These are phyloP conservation scores for Penicillium ochrochloron DNA, from an alignment of 495 filamentous ascomycete species.

Conservation along the genomic window DNA sequence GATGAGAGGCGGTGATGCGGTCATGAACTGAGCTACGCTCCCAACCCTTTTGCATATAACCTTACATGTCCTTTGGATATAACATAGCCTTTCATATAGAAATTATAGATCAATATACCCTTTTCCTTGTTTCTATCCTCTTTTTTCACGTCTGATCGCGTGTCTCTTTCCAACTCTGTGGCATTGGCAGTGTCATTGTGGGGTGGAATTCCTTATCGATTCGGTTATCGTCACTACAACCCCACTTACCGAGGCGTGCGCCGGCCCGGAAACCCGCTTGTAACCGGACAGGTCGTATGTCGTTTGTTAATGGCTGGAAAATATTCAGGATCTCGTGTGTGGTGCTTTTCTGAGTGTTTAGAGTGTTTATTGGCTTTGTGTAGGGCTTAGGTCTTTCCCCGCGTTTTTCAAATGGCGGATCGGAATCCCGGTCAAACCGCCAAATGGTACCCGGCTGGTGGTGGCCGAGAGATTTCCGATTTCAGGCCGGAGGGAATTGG, in stretches of 20 bases:
- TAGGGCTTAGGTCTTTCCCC: conserved; percentile 4
- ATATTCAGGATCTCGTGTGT: not conserved
- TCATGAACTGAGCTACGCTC: conserved; percentile 16
- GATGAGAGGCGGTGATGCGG: conserved; percentile 23
- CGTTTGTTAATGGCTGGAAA: not conserved
- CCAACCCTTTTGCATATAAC: conserved; percentile 10
- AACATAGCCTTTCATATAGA: conserved; percentile 14
- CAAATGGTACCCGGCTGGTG: not conserved
- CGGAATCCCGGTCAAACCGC: not conserved
- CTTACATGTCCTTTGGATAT: conserved; percentile 1
- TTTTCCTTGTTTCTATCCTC: conserved; percentile 11
- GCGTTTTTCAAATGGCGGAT: not conserved
- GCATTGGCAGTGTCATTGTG: not conserved
- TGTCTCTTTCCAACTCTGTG: not conserved
- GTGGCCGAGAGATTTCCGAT: not conserved
- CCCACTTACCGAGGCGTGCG: conserved; percentile 6
- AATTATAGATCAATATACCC: conserved; percentile 39
- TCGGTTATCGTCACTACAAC: conserved; percentile 7
- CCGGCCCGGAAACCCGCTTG: conserved; percentile 10
- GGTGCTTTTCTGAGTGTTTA: not conserved
- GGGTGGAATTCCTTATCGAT: not conserved
- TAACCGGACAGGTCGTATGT: not conserved
- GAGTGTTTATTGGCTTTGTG: not conserved
- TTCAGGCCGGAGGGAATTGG: not conserved
- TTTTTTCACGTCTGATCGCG: not conserved